Evolutionary conservation across 2,329 filamentous ascomycete species (phyloP), one percentile per base, ranked within the genome.

Genomic region (Alternaria sp.): DNA sequence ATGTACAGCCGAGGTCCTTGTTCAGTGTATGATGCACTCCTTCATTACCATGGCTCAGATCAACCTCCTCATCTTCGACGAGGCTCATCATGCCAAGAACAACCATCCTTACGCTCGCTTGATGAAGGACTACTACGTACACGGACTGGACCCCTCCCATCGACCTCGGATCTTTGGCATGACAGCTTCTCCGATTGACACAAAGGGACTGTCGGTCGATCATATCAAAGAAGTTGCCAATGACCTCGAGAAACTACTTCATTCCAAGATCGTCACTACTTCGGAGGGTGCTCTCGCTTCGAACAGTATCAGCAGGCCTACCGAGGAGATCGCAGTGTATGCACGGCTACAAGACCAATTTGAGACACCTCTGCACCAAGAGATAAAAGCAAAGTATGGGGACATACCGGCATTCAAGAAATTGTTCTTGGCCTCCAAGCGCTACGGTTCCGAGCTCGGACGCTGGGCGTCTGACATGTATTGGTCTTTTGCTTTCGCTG

Each of bases 41-140:
- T 96, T 93, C 79, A 87, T 97, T 63, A 87, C 80, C 10, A 97
- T 99, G 82, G 83, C 88, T 18, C 88, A 92, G 70, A 93, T 98
- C 78, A 98, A 95, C 73, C 86, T 99, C 2, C 84, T 99, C 41
- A 89, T 98, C 63, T 97, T 99, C 69, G 96, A 99, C 73, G 96
- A 99, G 80, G 96, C 94, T 6, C 96, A 99, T 73, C 96, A 98
- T 75, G 89, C 95, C 0, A 99, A 99, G 81, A 96, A 95, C 78
- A 92, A 94, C 55, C 96, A 99, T 73, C 87, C 93, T 0, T 99
- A 97, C 75, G 93, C 95, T 20, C 87, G 85, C 26, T 96, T 99
- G 62, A 92, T 99, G 80, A 94, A 92, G 71, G 91, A 97, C 62
- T 94, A 92, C 70, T 98, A 97, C 74, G 67, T 88, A 2, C 80